Percentiles rank a stretch among this genome's conserved stretches.
phyloP scores from a whole-genome alignment of 768 basidiomycete species.

The Leccinellum rugosiceps region DNA sequence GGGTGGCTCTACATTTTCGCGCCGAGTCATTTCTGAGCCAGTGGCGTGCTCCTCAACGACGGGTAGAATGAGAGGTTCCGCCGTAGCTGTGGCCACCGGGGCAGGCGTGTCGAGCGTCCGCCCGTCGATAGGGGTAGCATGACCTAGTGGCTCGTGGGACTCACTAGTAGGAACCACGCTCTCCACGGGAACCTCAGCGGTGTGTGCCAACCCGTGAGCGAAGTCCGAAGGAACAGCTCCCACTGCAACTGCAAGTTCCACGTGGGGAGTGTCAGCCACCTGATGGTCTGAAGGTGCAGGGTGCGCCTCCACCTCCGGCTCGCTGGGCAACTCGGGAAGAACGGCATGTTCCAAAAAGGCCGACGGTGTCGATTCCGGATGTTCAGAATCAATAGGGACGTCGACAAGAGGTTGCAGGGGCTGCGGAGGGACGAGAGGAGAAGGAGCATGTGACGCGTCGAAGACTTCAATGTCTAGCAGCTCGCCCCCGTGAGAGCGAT shows the following conservation, averaged over 20 bases:
- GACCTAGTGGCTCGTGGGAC: slow-evolving; percentile 16
- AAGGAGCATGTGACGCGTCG: slow-evolving; percentile 35
- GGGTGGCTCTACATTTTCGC: slow-evolving; percentile 6
- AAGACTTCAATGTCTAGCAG: slow-evolving; percentile 40
- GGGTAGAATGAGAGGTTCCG: slow-evolving; percentile 1
- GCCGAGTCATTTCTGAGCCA: slow-evolving; percentile 10
- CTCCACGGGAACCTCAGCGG: slow-evolving; percentile 8
- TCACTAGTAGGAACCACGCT: slow-evolving; percentile 15
- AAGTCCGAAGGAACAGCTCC: slow-evolving; percentile 8
- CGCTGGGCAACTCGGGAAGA: slow-evolving; percentile 2
- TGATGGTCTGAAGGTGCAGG: slow-evolving; percentile 14
- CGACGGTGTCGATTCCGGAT: background rate
- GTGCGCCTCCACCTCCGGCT: slow-evolving; percentile 12
- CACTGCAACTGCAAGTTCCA: slow-evolving; percentile 12
- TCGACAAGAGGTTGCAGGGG: slow-evolving; percentile 15
- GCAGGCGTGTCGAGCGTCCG: slow-evolving; percentile 6
- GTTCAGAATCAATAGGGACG: slow-evolving; percentile 17
- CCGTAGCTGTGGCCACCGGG: slow-evolving; percentile 3
- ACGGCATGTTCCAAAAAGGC: slow-evolving; percentile 6
- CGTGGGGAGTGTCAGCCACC: slow-evolving; percentile 14
- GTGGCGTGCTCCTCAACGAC: slow-evolving; percentile 3
- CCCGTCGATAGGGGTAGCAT: background rate
- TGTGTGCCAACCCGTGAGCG: slow-evolving; percentile 2
- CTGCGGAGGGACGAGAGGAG: slow-evolving; percentile 23
- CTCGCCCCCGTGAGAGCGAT: slow-evolving; percentile 23